Evolutionary conservation across 2,329 filamentous ascomycete species (phyloP).

Genomic region (Fusarium hostae): DNA sequence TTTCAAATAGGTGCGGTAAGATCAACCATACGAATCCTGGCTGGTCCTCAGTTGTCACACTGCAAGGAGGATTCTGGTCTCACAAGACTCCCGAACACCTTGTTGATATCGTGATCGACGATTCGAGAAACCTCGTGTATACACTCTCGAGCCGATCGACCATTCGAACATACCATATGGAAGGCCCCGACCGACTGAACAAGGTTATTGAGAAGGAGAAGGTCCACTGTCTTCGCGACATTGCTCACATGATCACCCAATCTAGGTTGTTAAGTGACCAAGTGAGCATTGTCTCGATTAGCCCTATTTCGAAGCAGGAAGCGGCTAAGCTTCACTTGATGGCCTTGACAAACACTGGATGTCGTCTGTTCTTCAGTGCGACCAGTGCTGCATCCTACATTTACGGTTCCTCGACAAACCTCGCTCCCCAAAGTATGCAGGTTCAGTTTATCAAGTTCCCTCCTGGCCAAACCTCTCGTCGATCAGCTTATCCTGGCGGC

Average conservation of each 20-base stretch:
- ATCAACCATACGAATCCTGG: conserved; percentile 86
- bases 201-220: conserved; percentile 74
- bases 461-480: conserved; percentile 59
- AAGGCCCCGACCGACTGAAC: conserved; percentile 68
- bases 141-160: conserved; percentile 89
- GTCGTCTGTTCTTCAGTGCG: conserved; percentile 90
- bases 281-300: conserved; percentile 84
- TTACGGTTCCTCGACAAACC: conserved; percentile 67
- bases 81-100: conserved; percentile 71
- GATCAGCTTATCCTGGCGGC: conserved; percentile 47
- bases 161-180: conserved; percentile 91
- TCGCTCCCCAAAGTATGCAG: conserved; percentile 92
- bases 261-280: conserved; percentile 76
- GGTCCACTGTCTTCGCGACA: conserved; percentile 72
- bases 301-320: conserved; percentile 81
- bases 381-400: conserved; percentile 79
- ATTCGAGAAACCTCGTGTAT: conserved; percentile 88
- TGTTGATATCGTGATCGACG: conserved; percentile 85
- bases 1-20: conserved; percentile 86
- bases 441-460: conserved; percentile 97
- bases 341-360: conserved; percentile 90
- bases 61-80: conserved; percentile 62
- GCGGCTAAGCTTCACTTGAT: conserved; percentile 88
- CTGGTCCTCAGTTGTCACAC: conserved; percentile 71
- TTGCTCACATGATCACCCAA: conserved; percentile 85